These are phyloP conservation scores for Sphagnum magellanicum DNA, from an alignment of 228 moss, liverwort and hornwort genomes.

Conservation along the genomic window DNA sequence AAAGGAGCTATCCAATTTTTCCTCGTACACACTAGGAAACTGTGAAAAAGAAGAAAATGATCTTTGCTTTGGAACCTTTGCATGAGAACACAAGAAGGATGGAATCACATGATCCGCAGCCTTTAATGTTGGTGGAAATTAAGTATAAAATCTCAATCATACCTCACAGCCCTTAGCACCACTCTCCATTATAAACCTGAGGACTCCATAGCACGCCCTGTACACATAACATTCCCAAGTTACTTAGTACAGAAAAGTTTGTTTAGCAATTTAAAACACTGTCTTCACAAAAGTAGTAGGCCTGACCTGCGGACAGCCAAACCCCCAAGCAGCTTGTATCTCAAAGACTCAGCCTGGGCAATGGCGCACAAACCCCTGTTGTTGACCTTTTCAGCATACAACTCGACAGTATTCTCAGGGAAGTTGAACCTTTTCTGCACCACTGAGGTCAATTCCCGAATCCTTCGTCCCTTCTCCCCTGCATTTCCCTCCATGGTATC, in stretches of 20 bases:
- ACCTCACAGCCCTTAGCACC: constrained; percentile 70
- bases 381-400: constrained; percentile 88
- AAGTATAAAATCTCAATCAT: background rate
- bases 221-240: background rate
- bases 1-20: no score
- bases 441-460: constrained; percentile 53
- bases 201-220: constrained; percentile 60
- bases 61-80: no score
- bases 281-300: no score
- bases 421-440: constrained; percentile 61
- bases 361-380: constrained; percentile 60
- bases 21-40: no score
- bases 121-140: no score
- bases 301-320: constrained; percentile 48
- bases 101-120: no score
- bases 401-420: constrained; percentile 70
- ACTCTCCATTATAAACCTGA: constrained; percentile 66
- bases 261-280: no score
- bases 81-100: no score
- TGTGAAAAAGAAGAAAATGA: no score
- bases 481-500: background rate
- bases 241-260: no score
- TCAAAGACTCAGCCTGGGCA: constrained; percentile 56
- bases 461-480: constrained; percentile 89
- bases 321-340: constrained; percentile 61